These are phyloP conservation scores for Syzygium grande DNA, from an alignment of 345 rosid genomes.

Conservation along the genomic window DNA sequence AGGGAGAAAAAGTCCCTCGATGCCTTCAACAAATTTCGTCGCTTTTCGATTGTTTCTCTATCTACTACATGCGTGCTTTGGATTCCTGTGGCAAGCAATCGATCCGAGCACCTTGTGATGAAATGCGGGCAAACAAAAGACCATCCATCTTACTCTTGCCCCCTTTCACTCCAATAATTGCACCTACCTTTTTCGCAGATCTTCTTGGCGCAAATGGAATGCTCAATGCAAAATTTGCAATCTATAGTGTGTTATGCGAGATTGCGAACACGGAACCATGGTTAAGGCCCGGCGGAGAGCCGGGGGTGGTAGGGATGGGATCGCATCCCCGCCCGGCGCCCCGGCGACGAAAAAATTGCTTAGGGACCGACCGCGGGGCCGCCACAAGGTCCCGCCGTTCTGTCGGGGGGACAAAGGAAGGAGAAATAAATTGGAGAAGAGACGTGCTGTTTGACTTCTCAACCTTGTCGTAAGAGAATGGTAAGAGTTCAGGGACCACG, in stretches of 20 bases:
- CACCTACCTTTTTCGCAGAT: fast-evolving
- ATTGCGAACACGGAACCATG: fast-evolving
- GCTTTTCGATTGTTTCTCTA: not conserved
- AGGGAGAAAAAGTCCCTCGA: not conserved
- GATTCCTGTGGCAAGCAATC: not conserved
- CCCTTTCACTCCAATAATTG: not conserved
- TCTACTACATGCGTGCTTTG: not conserved
- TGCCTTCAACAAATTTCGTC: not conserved
- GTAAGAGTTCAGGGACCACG: not conserved
- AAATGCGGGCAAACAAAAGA: not conserved
- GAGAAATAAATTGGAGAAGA: not conserved
- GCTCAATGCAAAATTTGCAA: not conserved
- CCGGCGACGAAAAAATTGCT: too few species aligned
- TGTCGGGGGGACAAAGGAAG: not conserved
- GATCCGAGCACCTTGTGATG: not conserved
- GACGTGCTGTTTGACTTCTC: not conserved
- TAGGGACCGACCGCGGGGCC: not conserved
- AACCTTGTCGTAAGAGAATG: not conserved
- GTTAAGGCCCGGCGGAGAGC: not conserved
- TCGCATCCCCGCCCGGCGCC: not conserved
- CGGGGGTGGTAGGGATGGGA: not conserved
- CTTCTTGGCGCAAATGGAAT: not conserved
- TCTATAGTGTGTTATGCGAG: fast-evolving
- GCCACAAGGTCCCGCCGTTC: not conserved
- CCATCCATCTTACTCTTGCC: too few species aligned